These are phyloP conservation scores for Exophiala oligosperma DNA, from an alignment of 2,329 filamentous ascomycete genomes.

Conservation along the genomic window DNA sequence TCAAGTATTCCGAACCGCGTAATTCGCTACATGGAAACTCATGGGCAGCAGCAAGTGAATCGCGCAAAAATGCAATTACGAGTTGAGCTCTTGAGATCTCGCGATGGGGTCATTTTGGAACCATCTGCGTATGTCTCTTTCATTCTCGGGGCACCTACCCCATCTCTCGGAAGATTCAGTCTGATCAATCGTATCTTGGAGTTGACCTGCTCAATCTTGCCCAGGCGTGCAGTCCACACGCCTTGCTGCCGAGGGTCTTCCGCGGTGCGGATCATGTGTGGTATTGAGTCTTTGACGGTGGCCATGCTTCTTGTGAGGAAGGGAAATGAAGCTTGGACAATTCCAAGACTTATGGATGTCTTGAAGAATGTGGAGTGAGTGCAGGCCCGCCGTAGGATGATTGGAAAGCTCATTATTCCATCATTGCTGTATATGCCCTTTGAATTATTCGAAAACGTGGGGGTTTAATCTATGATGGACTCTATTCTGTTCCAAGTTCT, in stretches of 20 bases:
- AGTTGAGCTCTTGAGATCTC: no score
- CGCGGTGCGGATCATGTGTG: conserved; percentile 72
- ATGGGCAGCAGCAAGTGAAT: no score
- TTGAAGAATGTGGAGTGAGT: no score
- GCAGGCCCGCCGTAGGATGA: not conserved
- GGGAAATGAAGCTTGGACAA: not conserved
- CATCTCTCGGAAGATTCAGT: conserved; percentile 56
- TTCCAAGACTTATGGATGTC: no score
- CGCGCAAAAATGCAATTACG: no score
- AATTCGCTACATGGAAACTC: no score
- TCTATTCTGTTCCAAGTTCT: no score
- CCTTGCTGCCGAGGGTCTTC: conserved; percentile 68
- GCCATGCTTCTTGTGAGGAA: conserved; percentile 24
- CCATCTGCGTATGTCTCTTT: no score
- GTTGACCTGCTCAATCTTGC: conserved; percentile 65
- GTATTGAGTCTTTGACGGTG: conserved; percentile 37
- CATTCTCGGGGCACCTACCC: conserved; percentile 29
- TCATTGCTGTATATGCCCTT: no score
- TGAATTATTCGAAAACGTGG: no score
- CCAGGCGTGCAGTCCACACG: conserved; percentile 63
- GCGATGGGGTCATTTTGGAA: no score
- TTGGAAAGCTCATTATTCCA: not conserved
- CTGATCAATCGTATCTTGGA: conserved; percentile 66
- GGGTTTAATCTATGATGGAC: no score
- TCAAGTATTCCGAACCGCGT: not conserved